phyloP scores from a whole-genome alignment of 352 stramenopile species.

The Phytopythium vexans region DNA sequence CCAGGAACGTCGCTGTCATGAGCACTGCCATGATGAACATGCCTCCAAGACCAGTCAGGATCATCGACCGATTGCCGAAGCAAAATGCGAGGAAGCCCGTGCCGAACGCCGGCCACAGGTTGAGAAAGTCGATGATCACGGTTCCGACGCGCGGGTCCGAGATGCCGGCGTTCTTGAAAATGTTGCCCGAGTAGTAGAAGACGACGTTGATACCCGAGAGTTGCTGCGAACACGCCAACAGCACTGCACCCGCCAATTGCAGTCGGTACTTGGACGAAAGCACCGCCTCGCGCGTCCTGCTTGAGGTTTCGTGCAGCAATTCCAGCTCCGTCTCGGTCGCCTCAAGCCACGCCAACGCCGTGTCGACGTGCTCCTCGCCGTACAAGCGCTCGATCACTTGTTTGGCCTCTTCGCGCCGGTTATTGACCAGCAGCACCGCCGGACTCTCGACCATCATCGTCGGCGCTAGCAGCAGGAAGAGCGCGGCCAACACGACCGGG shows the following conservation, averaged over 20 bases:
- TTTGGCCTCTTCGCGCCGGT: conserved; percentile 12
- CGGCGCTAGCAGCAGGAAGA: conserved; percentile 22
- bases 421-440: conserved; percentile 29
- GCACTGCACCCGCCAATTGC: conserved; percentile 45
- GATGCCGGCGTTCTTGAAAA: conserved; percentile 60
- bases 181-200: conserved; percentile 66
- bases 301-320: conserved; percentile 19
- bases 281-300: conserved; percentile 16
- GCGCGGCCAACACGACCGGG: conserved; percentile 20
- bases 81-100: conserved; percentile 28
- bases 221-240: conserved; percentile 37
- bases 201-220: conserved; percentile 67
- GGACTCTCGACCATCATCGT: conserved; percentile 37
- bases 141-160: conserved; percentile 49
- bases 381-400: conserved; percentile 22
- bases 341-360: conserved; percentile 4
- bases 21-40: conserved; percentile 50
- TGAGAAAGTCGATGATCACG: conserved; percentile 51
- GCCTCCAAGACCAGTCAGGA: conserved; percentile 36
- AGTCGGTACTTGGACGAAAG: background rate
- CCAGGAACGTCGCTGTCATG: conserved; percentile 34
- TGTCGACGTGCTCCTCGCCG: conserved; percentile 14
- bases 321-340: conserved; percentile 18
- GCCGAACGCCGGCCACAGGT: conserved; percentile 43
- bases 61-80: conserved; percentile 46